Conservation (phyloP, 164 flowering plant species). For the Vitis amurensis region DNA sequence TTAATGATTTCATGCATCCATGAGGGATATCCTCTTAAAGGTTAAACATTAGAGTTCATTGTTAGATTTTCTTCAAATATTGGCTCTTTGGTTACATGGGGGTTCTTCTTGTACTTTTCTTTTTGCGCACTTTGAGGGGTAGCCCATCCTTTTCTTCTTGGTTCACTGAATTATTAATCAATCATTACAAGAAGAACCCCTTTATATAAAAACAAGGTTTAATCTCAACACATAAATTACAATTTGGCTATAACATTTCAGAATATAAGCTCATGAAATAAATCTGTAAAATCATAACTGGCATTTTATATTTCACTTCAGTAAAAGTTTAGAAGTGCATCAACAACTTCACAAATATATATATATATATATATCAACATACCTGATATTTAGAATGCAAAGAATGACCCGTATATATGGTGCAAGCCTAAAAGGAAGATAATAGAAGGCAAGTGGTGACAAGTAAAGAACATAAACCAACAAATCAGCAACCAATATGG, state of each 20-base stretch:
- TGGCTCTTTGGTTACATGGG: too few relatives aligned
- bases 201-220: too few relatives aligned
- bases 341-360: background rate
- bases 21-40: too few relatives aligned
- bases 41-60: too few relatives aligned
- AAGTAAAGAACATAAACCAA: conserved; percentile 56
- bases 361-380: background rate
- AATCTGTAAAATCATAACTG: background rate
- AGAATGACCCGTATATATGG: conserved; percentile 81
- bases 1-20: too few relatives aligned
- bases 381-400: conserved; percentile 75
- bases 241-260: background rate
- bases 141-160: too few relatives aligned
- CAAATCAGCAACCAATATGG: conserved; percentile 67
- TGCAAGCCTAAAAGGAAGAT: conserved; percentile 82
- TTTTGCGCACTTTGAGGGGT: too few relatives aligned
- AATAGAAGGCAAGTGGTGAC: conserved; percentile 55
- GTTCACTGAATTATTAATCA: too few relatives aligned
- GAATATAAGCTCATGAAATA: background rate
- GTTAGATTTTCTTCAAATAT: too few relatives aligned
- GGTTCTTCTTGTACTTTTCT: too few relatives aligned
- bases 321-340: background rate
- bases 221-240: too few relatives aligned
- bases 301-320: background rate
- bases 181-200: too few relatives aligned